Evolutionary conservation across 345 rosid species (phyloP).

Genomic region (Eutrema japonicum): DNA sequence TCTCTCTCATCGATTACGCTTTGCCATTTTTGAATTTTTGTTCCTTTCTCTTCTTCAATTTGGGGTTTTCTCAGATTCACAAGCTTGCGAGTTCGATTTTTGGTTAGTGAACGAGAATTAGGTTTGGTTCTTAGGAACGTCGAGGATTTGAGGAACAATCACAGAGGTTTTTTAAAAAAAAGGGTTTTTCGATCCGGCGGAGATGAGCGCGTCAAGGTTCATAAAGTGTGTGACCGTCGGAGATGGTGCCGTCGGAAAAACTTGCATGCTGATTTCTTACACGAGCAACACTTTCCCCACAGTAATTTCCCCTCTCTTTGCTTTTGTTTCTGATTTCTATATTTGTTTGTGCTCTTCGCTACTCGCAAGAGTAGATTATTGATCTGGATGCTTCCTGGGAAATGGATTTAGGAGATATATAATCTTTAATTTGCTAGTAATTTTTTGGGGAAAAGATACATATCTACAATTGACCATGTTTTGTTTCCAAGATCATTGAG

Average conservation of each 20-base stretch:
- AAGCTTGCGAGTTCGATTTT: conserved; percentile 14
- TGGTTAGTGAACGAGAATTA: neutral
- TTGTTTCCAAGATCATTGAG: conserved; percentile 2
- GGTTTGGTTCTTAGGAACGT: conserved; percentile 5
- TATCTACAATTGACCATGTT: neutral
- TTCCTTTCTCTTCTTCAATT: conserved; percentile 30
- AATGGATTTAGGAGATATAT: neutral
- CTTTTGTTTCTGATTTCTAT: neutral
- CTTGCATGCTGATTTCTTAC: conserved; percentile 87
- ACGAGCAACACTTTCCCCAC: conserved; percentile 91
- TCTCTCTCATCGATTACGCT: conserved; percentile 3
- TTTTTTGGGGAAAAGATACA: neutral
- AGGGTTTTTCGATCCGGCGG: conserved; percentile 3
- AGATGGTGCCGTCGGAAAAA: conserved; percentile 95
- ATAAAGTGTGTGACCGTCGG: conserved; percentile 94
- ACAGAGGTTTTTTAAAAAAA: neutral
- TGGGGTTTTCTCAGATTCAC: conserved; percentile 28
- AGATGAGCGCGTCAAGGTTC: conserved; percentile 61
- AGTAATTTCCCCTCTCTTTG: conserved; percentile 36
- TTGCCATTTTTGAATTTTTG: conserved; percentile 18
- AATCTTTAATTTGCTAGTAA: neutral
- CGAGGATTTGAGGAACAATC: conserved; percentile 23
- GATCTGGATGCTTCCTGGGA: neutral
- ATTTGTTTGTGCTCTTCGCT: neutral
- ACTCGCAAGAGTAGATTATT: neutral